These are phyloP conservation scores for Otatea glauca DNA, from an alignment of 176 grass and related monocot species.

Conservation along the genomic window DNA sequence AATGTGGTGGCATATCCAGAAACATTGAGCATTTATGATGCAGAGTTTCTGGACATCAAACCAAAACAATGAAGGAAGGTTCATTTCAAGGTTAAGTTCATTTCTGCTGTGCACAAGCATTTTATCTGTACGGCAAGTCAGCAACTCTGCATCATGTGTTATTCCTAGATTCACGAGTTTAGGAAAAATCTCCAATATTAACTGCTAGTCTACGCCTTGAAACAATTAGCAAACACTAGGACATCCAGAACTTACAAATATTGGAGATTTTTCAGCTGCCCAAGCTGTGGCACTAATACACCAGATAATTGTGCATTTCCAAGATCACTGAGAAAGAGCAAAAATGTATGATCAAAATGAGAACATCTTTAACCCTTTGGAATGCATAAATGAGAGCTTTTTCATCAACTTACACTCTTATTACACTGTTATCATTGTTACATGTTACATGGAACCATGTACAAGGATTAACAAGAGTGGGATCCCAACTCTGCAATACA, in stretches of 20 bases:
- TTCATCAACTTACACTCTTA: constrained; percentile 68
- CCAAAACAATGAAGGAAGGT: constrained; percentile 3
- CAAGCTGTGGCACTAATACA: constrained; percentile 63
- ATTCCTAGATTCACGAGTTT: not conserved
- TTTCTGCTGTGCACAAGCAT: not conserved
- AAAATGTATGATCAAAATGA: not conserved
- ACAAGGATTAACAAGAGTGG: constrained; percentile 73
- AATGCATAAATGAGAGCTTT: constrained; percentile 10
- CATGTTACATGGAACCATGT: constrained; percentile 89
- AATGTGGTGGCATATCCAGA: not conserved
- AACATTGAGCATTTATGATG: not conserved
- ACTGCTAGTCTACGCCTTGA: constrained; percentile 5
- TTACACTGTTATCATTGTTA: constrained; percentile 70
- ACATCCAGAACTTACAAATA: constrained; percentile 72
- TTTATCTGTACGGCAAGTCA: not conserved
- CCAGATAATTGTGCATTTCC: constrained; percentile 79
- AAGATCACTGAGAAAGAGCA: constrained; percentile 63
- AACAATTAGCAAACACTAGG: constrained; percentile 10
- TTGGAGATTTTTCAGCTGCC: constrained; percentile 71
- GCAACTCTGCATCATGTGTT: not conserved
- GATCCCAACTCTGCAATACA: constrained; percentile 81
- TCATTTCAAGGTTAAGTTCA: constrained; percentile 19
- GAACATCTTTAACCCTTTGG: not conserved
- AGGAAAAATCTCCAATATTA: not conserved
- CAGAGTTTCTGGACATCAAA: constrained; percentile 20